Evolutionary conservation across 352 stramenopile genomes (phyloP), one percentile per base, ranked within the genome.

Genomic region (Peronospora belbahrii): DNA sequence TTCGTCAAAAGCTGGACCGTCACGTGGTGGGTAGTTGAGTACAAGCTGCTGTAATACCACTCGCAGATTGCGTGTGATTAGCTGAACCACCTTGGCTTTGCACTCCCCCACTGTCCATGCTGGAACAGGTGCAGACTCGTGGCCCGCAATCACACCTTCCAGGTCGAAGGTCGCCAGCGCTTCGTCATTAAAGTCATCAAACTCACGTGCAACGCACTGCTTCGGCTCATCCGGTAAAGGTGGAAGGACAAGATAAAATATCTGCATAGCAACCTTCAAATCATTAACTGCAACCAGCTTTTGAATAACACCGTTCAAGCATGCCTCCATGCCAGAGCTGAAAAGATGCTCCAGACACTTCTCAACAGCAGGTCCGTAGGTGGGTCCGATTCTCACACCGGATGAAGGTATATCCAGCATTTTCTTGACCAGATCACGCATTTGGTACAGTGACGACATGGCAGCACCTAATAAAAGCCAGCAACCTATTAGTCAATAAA

Each of bases 21-120:
- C 56, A 33, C 45, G 51, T 28, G 22, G 20, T 1, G 69, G 74
- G 14, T 79, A 80, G 6, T 70, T 64, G 22, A 88, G 60, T 20
- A 88, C 51, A 23, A 87, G 54, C 8, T 72, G 62, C 27, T 88
- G 80, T 2, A 91, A 31, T 0, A 47, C 40, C 0, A 73, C 11
- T 20, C 74, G 59, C 30, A 88, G 42, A 20, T 71, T 67, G 6
- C 30, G 52, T 15, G 41, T 55, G 11, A 77, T 49, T 2, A 65
- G 27, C 19, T 65, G 47, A 32, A 77, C 27, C 6, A 41, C 55
- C 34, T 55, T 52, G 1, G 51, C 24, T 51, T 50, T 27, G 13
- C 76, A 69, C 2, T 49, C 42, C 3, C 69, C 45, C 6, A 71
- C 19, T 5, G 52, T 59, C 52, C 61, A 64, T n/a, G 15, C 28